Evolutionary conservation across 495 filamentous ascomycete genomes (phyloP).

Genomic region (Extremus antarcticus): DNA sequence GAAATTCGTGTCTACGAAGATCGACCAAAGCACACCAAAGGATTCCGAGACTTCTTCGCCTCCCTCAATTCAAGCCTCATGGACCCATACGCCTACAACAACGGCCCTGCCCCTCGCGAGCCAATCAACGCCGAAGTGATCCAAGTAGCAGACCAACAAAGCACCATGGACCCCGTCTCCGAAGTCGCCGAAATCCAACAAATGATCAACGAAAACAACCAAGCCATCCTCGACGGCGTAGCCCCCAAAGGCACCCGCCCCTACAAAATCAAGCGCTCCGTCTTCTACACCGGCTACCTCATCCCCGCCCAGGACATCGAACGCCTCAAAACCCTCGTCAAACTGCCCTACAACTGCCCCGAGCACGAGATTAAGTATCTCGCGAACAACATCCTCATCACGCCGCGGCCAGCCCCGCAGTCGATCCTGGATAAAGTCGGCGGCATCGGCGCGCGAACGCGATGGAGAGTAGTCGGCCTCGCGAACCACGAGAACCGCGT

Average conservation of each 20-base stretch:
- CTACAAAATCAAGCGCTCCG: conserved; percentile 66
- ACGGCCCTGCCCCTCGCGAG: conserved; percentile 36
- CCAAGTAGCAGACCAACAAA: conserved; percentile 67
- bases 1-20: conserved; percentile 70
- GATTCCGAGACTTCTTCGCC: conserved; percentile 71
- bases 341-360: conserved; percentile 46
- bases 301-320: conserved; percentile 59
- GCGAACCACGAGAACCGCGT: conserved; percentile 65
- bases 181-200: conserved; percentile 80
- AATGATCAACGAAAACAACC: conserved; percentile 81
- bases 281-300: conserved; percentile 93
- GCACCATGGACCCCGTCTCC: conserved; percentile 66
- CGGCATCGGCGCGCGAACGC: conserved; percentile 68
- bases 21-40: conserved; percentile 54
- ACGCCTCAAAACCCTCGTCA: conserved; percentile 54
- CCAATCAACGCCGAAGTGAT: conserved; percentile 71
- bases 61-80: conserved; percentile 52
- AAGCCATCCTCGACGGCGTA: conserved; percentile 34
- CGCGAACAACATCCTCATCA: conserved; percentile 86
- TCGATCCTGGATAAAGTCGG: conserved; percentile 70
- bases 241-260: conserved; percentile 29
- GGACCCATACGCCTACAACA: conserved; percentile 16
- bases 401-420: conserved; percentile 54
- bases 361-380: conserved; percentile 65
- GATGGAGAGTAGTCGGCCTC: conserved; percentile 70